A percentile compares a stretch with the other conserved stretches of the same genome.
Evolutionary conservation across 768 basidiomycete genomes (phyloP).

Genomic region (Coprinopsis marcescibilis): DNA sequence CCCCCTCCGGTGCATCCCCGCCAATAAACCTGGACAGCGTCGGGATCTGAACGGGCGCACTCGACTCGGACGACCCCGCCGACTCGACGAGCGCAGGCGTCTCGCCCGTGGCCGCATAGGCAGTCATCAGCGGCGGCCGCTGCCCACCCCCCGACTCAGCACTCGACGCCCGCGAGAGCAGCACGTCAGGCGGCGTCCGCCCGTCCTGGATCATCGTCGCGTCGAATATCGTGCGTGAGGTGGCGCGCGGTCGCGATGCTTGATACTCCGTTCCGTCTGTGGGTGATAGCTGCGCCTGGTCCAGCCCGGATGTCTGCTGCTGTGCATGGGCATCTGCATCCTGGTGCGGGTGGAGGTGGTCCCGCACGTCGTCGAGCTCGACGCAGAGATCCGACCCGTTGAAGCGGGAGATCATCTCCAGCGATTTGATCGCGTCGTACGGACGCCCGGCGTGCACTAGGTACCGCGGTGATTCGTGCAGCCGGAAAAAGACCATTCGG

Average conservation of each 20-base stretch:
- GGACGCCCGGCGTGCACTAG: conserved; percentile 85
- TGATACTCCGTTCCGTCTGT: too few species aligned
- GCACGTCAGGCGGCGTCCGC: background rate
- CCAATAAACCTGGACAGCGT: background rate
- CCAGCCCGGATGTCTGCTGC: background rate
- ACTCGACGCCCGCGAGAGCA: conserved; percentile 9
- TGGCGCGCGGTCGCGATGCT: conserved; percentile 20
- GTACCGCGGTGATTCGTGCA: conserved; percentile 93
- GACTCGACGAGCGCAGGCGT: conserved; percentile 15
- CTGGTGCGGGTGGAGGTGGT: conserved; percentile 25
- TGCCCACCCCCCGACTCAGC: conserved; percentile 6
- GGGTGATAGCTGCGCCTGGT: conserved; percentile 5
- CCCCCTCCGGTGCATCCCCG: too few species aligned
- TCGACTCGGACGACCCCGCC: background rate
- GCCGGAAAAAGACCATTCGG: conserved; percentile 83
- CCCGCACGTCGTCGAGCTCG: conserved; percentile 64
- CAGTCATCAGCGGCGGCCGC: conserved; percentile 17
- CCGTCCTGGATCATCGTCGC: conserved; percentile 25
- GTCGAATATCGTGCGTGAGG: conserved; percentile 30
- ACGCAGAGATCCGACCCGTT: conserved; percentile 73
- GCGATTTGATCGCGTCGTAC: conserved; percentile 75
- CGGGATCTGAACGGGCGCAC: background rate
- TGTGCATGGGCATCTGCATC: conserved; percentile 9
- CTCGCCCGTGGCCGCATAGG: conserved; percentile 32
- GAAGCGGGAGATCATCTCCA: conserved; percentile 80